These are phyloP conservation scores for Penicillium sp. DNA, from an alignment of 2,329 filamentous ascomycete genomes.

Conservation along the genomic window DNA sequence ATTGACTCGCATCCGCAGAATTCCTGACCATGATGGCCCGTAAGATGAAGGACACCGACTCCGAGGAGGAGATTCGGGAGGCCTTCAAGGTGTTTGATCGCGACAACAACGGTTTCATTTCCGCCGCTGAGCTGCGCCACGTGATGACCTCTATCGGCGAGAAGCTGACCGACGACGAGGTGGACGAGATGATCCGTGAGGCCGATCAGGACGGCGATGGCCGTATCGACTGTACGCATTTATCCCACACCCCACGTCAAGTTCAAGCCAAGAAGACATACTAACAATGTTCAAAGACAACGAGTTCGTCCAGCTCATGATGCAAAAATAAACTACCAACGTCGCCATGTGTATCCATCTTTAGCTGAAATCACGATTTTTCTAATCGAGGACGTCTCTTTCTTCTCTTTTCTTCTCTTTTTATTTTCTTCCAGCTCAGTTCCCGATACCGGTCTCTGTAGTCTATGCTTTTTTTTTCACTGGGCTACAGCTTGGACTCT, in stretches of 20 bases:
- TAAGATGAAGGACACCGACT: constrained; percentile 94
- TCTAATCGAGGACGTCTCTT: constrained; percentile 28
- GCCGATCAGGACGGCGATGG: constrained; percentile 89
- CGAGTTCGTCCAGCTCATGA: constrained; percentile 93
- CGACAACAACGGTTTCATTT: constrained; percentile 92
- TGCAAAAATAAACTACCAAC: constrained; percentile 75
- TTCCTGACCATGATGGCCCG: constrained; percentile 93
- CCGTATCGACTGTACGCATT: constrained; percentile 77
- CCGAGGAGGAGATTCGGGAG: constrained; percentile 87
- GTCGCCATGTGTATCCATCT: constrained; percentile 32
- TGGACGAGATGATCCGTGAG: constrained; percentile 92
- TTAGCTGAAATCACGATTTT: constrained; percentile 35
- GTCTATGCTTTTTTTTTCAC: constrained; percentile 25
- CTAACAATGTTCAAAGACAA: constrained; percentile 65
- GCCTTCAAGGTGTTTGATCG: constrained; percentile 91
- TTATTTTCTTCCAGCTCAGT: constrained; percentile 26
- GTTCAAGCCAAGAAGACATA: not conserved
- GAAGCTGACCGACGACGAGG: constrained; percentile 88
- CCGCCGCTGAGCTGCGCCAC: constrained; percentile 82
- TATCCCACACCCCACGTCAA: not conserved
- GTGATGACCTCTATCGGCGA: constrained; percentile 93
- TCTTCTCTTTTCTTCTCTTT: constrained; percentile 16
- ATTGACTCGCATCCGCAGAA: constrained; percentile 56
- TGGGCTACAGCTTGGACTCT: constrained; percentile 27
- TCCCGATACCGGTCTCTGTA: constrained; percentile 32